Conservation (phyloP, 305 asterid genomes). For the Fraxinus sp. region DNA sequence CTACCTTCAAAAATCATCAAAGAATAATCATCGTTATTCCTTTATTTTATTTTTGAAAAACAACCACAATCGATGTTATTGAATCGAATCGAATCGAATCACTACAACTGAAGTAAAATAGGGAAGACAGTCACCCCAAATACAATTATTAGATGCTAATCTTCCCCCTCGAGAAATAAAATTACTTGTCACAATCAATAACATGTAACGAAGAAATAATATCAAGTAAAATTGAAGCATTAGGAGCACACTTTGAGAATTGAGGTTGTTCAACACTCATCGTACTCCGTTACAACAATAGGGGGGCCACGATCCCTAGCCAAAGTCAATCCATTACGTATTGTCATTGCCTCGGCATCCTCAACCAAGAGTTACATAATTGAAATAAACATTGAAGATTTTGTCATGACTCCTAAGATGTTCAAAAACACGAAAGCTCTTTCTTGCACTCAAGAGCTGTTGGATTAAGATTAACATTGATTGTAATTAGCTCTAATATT, state of each 20-base stretch:
- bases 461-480: background rate
- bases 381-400: background rate
- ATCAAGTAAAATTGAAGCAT: background rate
- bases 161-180: background rate
- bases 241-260: background rate
- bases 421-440: background rate
- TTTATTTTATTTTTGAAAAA: too few relatives aligned
- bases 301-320: background rate
- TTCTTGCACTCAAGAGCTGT: background rate
- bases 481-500: background rate
- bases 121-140: background rate
- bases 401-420: background rate
- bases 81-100: background rate
- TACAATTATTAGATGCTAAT: background rate
- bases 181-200: background rate
- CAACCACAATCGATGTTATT: background rate
- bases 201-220: background rate
- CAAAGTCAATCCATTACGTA: background rate
- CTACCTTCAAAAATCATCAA: background rate
- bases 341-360: background rate
- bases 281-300: background rate
- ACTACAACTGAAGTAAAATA: background rate
- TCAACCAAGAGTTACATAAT: background rate
- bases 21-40: background rate
- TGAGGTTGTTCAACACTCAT: background rate